Evolutionary conservation across 257 asterid genomes (phyloP), one percentile per base, ranked within the genome.

Genomic region (Solanum pinnatisectum): DNA sequence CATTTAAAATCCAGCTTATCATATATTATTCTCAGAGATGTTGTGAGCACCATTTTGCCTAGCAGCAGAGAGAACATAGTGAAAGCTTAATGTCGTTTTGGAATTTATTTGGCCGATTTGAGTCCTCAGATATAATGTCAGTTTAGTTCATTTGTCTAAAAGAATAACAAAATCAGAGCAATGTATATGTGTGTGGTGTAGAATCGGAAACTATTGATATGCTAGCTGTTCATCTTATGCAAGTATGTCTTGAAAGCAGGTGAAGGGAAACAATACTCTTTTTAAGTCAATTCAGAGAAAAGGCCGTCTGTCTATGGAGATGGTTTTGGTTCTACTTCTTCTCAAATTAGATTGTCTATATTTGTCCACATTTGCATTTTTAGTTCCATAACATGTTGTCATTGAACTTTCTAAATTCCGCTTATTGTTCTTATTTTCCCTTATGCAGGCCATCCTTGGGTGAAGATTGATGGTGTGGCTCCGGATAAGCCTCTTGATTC

Each of bases 401-500:
- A 46, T 30, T 46, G 68, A 30, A 46, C 30, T 81, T 49, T 49
- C 67, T 3, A 49, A 25, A 30, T 46, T 49, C 68, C 4, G 6
- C 68, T 16, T 46, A 46, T 81, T n/a, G 22, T 81, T 23, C 27
- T 49, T 86, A 10, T 67, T 84, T 85, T 60, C 56, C 65, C 40
- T 40, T 74, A 46, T 15, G 91, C 90, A 95, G 98, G 98, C 91
- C 98, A 95, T 89, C 97, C 96, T 30, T 94, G 98, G 98, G 95
- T 94, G 87, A 93, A 91, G 89, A 88, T 92, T 67, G 95, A 93
- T 2, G 98, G 98, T 59, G 95, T 92, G 59, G 98, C 98, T 56
- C 97, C 95, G 2, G 98, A 95, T 90, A 95, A 91, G 92, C 96
- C 97, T 89, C 95, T 95, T 20, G 97, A 94, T 85, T 92, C 96